Percentiles rank a stretch among this genome's conserved stretches.
These are phyloP conservation scores for Euphorbia tirucalli DNA, from an alignment of 345 rosid genomes.

Conservation along the genomic window DNA sequence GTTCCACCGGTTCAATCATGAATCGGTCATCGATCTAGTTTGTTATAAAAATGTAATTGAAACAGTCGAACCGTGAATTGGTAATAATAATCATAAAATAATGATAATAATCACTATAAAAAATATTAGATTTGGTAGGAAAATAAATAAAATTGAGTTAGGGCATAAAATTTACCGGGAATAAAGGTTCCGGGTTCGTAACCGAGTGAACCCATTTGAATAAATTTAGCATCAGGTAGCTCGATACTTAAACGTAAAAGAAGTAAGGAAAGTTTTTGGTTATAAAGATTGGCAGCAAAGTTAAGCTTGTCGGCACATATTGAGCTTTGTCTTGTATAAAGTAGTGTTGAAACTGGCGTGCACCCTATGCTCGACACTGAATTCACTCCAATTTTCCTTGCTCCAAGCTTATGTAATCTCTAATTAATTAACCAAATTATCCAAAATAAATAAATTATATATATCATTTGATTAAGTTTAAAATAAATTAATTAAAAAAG, in stretches of 20 bases:
- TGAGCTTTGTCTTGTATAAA: slow-evolving; percentile 1
- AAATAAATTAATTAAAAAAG: too few species aligned
- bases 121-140: too few species aligned
- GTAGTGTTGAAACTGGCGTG: slow-evolving; percentile 12
- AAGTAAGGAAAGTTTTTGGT: slow-evolving; percentile 1
- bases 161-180: background rate
- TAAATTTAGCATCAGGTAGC: slow-evolving; percentile 3
- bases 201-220: background rate
- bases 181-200: background rate
- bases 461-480: too few species aligned
- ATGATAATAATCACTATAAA: too few species aligned
- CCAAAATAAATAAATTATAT: background rate
- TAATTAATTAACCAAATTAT: background rate
- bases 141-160: background rate
- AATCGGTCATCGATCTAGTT: too few species aligned
- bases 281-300: slow-evolving; percentile 1
- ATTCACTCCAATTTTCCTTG: slow-evolving; percentile 15
- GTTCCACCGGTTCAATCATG: too few species aligned
- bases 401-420: slow-evolving; percentile 11
- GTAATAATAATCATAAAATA: too few species aligned
- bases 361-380: slow-evolving; percentile 16
- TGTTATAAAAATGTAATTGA: too few species aligned
- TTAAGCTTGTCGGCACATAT: slow-evolving; percentile 16
- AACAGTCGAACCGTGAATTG: too few species aligned
- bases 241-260: background rate